phyloP scores from a whole-genome alignment of 345 rosid genomes.

The Melaleuca alternifolia region DNA sequence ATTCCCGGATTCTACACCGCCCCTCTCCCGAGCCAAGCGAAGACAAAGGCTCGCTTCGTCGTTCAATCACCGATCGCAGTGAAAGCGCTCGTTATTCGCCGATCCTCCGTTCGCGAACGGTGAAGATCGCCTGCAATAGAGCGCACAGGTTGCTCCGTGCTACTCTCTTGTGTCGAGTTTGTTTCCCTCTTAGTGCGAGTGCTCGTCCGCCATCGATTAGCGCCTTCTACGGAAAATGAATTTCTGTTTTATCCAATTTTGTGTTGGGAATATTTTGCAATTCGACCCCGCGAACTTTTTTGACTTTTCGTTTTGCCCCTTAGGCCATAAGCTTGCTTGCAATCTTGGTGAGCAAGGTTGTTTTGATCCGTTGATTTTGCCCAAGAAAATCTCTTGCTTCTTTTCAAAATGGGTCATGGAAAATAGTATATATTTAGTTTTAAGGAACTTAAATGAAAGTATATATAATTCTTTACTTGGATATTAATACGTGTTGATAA shows the following conservation, averaged over 20 bases:
- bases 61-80: neutral
- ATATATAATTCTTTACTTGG: accelerated
- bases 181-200: neutral
- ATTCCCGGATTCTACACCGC: neutral
- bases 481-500: neutral
- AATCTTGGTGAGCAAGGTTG: neutral
- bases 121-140: neutral
- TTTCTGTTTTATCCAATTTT: neutral
- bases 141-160: neutral
- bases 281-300: neutral
- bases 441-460: neutral
- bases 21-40: neutral
- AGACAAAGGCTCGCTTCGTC: neutral
- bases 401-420: neutral
- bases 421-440: neutral
- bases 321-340: neutral
- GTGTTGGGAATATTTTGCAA: neutral
- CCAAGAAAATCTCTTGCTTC: neutral
- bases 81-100: neutral
- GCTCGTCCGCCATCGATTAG: neutral
- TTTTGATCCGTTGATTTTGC: neutral
- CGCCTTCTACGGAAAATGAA: neutral
- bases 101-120: neutral
- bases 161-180: neutral
- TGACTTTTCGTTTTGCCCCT: neutral